phyloP scores from a whole-genome alignment of 257 asterid species.

The Parsonsia alboflavescens region DNA sequence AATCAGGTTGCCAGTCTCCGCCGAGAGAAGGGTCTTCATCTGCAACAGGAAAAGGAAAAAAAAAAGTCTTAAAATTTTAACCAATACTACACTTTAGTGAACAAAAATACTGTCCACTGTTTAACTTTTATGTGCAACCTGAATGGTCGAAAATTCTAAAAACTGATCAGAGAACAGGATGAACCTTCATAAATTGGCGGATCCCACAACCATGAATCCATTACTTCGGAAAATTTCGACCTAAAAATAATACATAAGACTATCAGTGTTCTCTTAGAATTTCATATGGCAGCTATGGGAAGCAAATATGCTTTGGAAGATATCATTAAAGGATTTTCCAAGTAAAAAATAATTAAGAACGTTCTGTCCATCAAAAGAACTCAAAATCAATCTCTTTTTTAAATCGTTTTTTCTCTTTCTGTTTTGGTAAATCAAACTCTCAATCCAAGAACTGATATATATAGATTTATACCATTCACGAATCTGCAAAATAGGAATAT shows the following conservation, averaged over 20 bases:
- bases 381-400: not conserved
- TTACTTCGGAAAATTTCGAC: constrained; percentile 18
- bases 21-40: constrained; percentile 15
- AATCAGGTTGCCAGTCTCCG: constrained; percentile 17
- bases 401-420: no score
- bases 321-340: not conserved
- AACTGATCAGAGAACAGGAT: constrained; percentile 16
- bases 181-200: constrained; percentile 29
- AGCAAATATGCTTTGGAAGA: not conserved
- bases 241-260: constrained; percentile 14
- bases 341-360: not conserved
- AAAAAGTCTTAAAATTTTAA: constrained; percentile 5
- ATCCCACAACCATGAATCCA: constrained; percentile 52
- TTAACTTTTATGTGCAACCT: not conserved
- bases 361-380: no score
- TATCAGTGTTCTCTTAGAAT: not conserved
- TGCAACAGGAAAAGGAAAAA: constrained; percentile 13
- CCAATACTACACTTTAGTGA: not conserved
- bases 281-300: not conserved
- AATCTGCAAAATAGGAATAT: no score
- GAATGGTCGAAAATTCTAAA: not conserved
- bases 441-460: no score
- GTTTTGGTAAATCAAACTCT: no score
- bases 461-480: no score
- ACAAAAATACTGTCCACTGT: not conserved